Conservation (phyloP, 1,284 basidiomycete genomes). For the Taiwanofungus camphoratus region DNA sequence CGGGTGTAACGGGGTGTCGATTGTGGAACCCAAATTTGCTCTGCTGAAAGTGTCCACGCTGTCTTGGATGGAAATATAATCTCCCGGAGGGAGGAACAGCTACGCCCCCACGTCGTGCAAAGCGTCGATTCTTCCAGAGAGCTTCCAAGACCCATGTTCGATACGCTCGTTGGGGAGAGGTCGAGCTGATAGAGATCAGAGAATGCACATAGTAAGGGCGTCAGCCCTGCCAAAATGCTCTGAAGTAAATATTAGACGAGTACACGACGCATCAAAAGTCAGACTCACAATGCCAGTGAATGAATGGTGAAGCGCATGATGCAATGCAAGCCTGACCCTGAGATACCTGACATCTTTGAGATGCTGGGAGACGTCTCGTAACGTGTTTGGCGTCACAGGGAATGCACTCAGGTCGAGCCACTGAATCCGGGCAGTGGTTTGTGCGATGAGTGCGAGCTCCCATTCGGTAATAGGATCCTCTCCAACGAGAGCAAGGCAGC, state of each 20-base stretch:
- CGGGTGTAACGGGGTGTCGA: constrained; percentile 7
- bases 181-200: constrained; percentile 36
- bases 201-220: constrained; percentile 34
- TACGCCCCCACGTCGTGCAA: constrained; percentile 48
- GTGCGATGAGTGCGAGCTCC: constrained; percentile 45
- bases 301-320: constrained; percentile 59
- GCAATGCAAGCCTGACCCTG: constrained; percentile 51
- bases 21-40: constrained; percentile 29
- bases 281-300: constrained; percentile 61
- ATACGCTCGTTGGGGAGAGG: constrained; percentile 49
- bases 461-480: constrained; percentile 48
- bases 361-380: constrained; percentile 49
- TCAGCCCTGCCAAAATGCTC: constrained; percentile 34
- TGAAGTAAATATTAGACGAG: constrained; percentile 11
- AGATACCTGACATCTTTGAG: constrained; percentile 45
- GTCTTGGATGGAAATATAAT: constrained; percentile 52
- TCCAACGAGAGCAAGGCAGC: constrained; percentile 48
- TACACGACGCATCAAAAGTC: background rate
- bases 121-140: constrained; percentile 45
- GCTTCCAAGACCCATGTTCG: constrained; percentile 32
- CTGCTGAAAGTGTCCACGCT: constrained; percentile 24
- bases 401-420: constrained; percentile 54
- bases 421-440: constrained; percentile 40
- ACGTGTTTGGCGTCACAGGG: constrained; percentile 48
- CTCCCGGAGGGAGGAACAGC: constrained; percentile 46